These are phyloP conservation scores for Begonia masoniana DNA, from an alignment of 306 rosid genomes.

Conservation along the genomic window DNA sequence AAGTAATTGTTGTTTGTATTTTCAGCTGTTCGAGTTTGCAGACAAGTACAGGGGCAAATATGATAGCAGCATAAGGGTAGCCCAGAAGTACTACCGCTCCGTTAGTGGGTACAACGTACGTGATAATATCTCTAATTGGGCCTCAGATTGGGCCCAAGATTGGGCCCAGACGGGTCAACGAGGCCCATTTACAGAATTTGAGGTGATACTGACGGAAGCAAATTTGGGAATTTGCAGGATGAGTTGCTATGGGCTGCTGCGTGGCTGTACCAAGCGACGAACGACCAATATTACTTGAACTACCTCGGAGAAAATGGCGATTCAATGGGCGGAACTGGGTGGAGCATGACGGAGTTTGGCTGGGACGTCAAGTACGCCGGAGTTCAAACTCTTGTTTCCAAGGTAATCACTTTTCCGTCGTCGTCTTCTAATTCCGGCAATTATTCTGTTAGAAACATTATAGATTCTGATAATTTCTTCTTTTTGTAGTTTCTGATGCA, in stretches of 20 bases:
- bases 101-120: slow-evolving; percentile 88
- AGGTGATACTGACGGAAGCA: no score
- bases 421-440: neutral
- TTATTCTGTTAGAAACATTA: neutral
- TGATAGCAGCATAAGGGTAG: slow-evolving; percentile 83
- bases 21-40: slow-evolving; percentile 87
- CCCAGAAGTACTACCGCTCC: slow-evolving; percentile 80
- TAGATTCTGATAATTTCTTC: neutral
- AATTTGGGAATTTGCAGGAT: slow-evolving; percentile 29
- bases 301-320: slow-evolving; percentile 83
- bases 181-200: no score
- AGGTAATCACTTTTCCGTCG: slow-evolving; percentile 23
- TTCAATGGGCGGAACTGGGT: slow-evolving; percentile 95
- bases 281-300: slow-evolving; percentile 66
- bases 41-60: slow-evolving; percentile 97
- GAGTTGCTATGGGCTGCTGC: slow-evolving; percentile 98
- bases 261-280: slow-evolving; percentile 83
- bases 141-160: neutral
- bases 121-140: neutral
- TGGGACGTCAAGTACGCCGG: slow-evolving; percentile 99
- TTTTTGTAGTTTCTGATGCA: slow-evolving; percentile 60
- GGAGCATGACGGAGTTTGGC: slow-evolving; percentile 88
- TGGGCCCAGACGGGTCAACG: no score
- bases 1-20: neutral
- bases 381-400: slow-evolving; percentile 80